phyloP scores from a whole-genome alignment of 192 early-diverging fungal species.

The Pilobolus umbonatus region DNA sequence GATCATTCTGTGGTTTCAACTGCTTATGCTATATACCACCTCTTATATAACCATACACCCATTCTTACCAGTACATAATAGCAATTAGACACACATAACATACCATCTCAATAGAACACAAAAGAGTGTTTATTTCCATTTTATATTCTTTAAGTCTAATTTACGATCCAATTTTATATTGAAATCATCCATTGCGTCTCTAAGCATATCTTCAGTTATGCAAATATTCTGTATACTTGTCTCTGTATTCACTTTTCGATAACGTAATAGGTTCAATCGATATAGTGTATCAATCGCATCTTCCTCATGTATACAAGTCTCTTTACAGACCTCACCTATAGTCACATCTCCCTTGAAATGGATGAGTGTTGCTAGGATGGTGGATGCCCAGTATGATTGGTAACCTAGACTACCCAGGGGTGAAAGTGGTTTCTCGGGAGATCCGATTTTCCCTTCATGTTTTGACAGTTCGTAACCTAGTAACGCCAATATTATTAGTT shows the following conservation, averaged over 20 bases:
- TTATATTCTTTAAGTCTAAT: conserved; percentile 8
- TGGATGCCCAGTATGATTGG: conserved; percentile 77
- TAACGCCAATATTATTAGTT: background rate
- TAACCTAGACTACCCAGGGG: conserved; percentile 79
- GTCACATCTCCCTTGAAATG: conserved; percentile 9
- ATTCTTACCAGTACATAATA: too few relatives aligned
- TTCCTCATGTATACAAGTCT: conserved; percentile 25
- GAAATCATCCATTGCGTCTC: background rate
- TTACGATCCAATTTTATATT: conserved; percentile 13
- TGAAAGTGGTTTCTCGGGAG: conserved; percentile 86
- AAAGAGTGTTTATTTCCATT: too few relatives aligned
- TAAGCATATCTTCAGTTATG: conserved; percentile 3
- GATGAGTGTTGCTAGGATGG: conserved; percentile 51
- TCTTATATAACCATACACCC: too few relatives aligned
- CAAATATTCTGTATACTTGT: background rate
- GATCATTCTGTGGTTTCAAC: too few relatives aligned
- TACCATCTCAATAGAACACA: too few relatives aligned
- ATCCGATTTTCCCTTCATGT: conserved; percentile 64
- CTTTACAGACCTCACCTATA: conserved; percentile 10
- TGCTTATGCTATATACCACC: too few relatives aligned
- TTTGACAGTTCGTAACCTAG: conserved; percentile 78
- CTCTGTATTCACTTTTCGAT: conserved; percentile 8
- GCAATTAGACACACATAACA: too few relatives aligned
- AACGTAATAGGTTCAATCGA: conserved; percentile 9
- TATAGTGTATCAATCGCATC: conserved; percentile 17